These are phyloP conservation scores for Penicillium macrosclerotiorum DNA, from an alignment of 495 filamentous ascomycete genomes.

Conservation along the genomic window DNA sequence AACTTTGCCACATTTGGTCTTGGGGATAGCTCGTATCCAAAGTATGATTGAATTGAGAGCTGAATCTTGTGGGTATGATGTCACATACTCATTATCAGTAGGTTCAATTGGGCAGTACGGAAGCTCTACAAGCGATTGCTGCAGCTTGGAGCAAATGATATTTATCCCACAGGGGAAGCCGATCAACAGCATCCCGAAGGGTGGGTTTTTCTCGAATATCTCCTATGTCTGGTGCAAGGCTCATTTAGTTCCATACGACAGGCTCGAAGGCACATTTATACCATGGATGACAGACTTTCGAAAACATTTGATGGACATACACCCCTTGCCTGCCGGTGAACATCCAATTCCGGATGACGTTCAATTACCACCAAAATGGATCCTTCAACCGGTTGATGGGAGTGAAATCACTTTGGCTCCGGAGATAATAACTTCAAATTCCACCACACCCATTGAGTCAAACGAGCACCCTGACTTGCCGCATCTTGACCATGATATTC, in stretches of 20 bases:
- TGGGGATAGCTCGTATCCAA: slow-evolving; percentile 90
- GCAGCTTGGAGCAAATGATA: slow-evolving; percentile 79
- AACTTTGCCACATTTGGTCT: slow-evolving; percentile 84
- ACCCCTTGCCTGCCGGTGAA: slow-evolving; percentile 65
- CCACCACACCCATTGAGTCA: background rate
- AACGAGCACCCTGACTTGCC: slow-evolving; percentile 24
- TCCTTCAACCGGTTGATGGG: slow-evolving; percentile 48
- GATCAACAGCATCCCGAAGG: slow-evolving; percentile 94
- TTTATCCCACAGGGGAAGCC: slow-evolving; percentile 76
- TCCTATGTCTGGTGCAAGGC: too few species aligned
- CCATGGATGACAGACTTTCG: slow-evolving; percentile 71
- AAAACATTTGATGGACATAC: slow-evolving; percentile 59
- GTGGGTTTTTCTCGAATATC: slow-evolving; percentile 52
- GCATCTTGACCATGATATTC: slow-evolving; percentile 45
- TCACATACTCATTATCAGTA: slow-evolving; percentile 30
- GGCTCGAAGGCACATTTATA: slow-evolving; percentile 79
- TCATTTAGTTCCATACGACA: slow-evolving; percentile 16
- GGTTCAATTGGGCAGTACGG: slow-evolving; percentile 89
- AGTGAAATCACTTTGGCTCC: background rate
- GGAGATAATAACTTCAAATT: background rate
- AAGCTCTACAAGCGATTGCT: slow-evolving; percentile 83
- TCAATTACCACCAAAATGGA: slow-evolving; percentile 76
- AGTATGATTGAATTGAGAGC: slow-evolving; percentile 46
- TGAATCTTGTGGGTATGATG: background rate
- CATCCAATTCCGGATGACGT: slow-evolving; percentile 72